Evolutionary conservation across 192 early-diverging fungal genomes (phyloP).

Genomic region (Thamnidium elegans): DNA sequence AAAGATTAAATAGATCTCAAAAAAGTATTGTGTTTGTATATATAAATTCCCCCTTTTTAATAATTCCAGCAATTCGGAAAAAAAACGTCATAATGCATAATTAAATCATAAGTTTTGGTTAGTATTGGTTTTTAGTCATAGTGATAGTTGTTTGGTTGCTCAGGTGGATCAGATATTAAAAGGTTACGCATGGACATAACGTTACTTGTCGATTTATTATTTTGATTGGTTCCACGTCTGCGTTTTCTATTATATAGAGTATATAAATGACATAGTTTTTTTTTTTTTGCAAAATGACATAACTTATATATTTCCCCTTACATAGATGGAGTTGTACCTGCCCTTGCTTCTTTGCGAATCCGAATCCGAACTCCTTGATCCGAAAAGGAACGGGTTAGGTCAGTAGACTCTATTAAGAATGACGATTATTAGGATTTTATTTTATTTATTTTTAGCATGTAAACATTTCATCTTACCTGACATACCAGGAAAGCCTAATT

Average conservation of each 20-base stretch:
- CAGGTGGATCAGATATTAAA: background rate
- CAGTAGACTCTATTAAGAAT: background rate
- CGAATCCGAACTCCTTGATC: slow-evolving; percentile 16
- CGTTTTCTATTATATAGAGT: background rate
- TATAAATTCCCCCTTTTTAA: background rate
- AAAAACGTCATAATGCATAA: background rate
- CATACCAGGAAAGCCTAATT: slow-evolving; percentile 10
- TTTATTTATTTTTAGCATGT: background rate
- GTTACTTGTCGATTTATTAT: background rate
- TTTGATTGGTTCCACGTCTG: background rate
- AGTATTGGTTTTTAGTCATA: no score
- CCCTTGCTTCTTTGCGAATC: slow-evolving; percentile 6
- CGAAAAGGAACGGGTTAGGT: slow-evolving; percentile 10
- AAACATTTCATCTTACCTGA: slow-evolving; percentile 4
- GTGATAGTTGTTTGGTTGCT: no score
- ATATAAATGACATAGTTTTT: no score
- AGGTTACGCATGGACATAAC: slow-evolving; percentile 22
- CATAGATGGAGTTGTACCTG: background rate
- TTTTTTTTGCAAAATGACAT: background rate
- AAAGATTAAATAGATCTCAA: no score
- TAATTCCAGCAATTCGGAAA: background rate
- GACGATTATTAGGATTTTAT: background rate
- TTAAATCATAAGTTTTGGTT: background rate
- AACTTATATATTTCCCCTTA: background rate
- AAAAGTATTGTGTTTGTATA: background rate